A percentile compares a stretch with the other conserved stretches of the same genome.
Conservation (phyloP, 2,329 filamentous ascomycete species). For the Cordyceps javanica region DNA sequence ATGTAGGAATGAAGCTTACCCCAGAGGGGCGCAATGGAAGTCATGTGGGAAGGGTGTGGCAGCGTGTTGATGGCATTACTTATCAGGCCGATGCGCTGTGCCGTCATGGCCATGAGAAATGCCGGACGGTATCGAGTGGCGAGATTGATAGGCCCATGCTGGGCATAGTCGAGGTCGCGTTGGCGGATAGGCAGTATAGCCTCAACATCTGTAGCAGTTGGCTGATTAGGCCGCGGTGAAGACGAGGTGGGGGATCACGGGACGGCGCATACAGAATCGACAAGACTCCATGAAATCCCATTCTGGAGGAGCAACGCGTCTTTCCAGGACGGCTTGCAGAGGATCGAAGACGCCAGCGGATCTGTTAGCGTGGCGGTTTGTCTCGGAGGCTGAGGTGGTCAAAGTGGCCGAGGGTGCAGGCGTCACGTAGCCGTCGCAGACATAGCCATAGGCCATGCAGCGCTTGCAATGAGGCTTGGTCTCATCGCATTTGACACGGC, state of each 20-base stretch:
- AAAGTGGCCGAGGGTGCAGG: neutral
- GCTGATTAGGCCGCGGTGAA: neutral
- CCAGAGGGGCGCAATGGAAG: neutral
- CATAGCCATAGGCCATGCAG: constrained; percentile 2
- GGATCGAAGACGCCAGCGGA: neutral
- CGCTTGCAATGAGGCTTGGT: constrained; percentile 3
- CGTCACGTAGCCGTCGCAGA: constrained; percentile 1
- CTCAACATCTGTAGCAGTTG: neutral
- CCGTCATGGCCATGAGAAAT: constrained; percentile 2
- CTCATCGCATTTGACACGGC: constrained; percentile 7
- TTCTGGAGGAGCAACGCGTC: neutral
- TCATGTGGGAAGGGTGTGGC: neutral
- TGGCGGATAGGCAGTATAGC: neutral
- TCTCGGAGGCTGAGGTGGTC: neutral
- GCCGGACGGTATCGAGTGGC: neutral
- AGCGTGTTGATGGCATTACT: neutral
- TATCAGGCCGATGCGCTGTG: neutral
- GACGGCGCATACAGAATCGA: neutral
- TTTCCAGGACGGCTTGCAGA: neutral
- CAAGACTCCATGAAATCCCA: constrained; percentile 5
- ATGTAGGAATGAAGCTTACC: neutral
- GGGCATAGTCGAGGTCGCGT: neutral
- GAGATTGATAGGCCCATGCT: neutral
- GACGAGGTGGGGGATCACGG: neutral
- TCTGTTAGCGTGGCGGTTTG: neutral